Percentiles rank a stretch among this genome's conserved stretches.
phyloP scores from a whole-genome alignment of 208 protist species.

The Acanthamoeba triangularis region DNA sequence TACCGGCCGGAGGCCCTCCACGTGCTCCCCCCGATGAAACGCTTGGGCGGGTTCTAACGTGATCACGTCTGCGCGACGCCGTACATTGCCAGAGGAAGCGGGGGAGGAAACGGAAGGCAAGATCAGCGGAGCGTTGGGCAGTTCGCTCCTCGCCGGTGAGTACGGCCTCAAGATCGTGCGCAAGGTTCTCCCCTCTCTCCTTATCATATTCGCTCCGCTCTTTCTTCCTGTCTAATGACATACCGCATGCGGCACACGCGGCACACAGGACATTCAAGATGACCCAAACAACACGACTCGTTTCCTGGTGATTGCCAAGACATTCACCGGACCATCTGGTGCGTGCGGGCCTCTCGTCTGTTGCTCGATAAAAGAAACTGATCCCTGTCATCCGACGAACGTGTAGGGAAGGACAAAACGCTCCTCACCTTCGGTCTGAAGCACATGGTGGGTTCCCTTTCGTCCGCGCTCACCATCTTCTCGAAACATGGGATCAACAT shows the following conservation, averaged over 20 bases:
- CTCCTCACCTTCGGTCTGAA: conserved; percentile 64
- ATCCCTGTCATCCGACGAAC: neutral
- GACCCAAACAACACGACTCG: conserved; percentile 68
- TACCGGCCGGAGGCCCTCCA: too few species aligned
- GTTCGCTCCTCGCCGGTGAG: conserved; percentile 26
- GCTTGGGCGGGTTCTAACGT: too few species aligned
- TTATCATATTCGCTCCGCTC: neutral
- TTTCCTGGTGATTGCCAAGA: conserved; percentile 68
- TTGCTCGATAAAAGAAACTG: neutral
- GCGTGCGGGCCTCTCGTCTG: neutral
- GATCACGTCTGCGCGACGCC: too few species aligned
- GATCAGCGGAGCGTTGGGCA: conserved; percentile 56
- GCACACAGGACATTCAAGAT: conserved; percentile 25
- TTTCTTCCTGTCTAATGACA: neutral
- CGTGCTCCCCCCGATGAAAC: too few species aligned
- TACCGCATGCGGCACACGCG: neutral
- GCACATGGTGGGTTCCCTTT: conserved; percentile 70
- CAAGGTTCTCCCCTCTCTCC: neutral
- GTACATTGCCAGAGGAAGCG: neutral
- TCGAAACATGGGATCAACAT: conserved; percentile 61
- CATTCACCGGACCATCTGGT: conserved; percentile 43
- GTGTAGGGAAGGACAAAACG: conserved; percentile 59
- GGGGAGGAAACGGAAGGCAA: neutral
- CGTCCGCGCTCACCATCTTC: conserved; percentile 61
- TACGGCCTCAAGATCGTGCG: conserved; percentile 46